phyloP scores from a whole-genome alignment of 169 alveolate species.

The Eimeria falciformis region DNA sequence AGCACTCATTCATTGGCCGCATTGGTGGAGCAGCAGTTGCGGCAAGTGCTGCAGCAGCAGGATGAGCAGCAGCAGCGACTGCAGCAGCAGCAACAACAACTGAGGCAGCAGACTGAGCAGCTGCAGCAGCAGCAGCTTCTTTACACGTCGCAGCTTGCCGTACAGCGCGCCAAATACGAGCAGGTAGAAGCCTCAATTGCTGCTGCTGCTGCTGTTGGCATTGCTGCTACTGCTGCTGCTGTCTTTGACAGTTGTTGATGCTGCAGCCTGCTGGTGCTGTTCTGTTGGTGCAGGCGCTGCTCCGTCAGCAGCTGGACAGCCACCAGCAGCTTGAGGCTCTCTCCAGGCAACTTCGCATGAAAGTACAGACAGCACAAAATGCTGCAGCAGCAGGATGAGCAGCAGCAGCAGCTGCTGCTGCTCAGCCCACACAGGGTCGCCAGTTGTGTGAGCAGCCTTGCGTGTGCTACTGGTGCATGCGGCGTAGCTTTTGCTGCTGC shows the following conservation, averaged over 20 bases:
- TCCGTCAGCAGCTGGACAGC: neutral
- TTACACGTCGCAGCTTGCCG: constrained; percentile 22
- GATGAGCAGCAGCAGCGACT: neutral
- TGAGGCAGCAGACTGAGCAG: neutral
- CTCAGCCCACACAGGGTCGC: neutral
- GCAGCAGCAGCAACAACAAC: neutral
- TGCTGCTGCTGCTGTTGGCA: neutral
- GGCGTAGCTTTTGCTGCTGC: neutral
- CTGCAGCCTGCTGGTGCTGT: neutral
- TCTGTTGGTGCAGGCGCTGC: constrained; percentile 29
- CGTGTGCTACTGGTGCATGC: neutral
- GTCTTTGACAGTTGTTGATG: neutral
- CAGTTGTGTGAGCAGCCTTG: neutral
- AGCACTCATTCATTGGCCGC: neutral
- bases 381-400: constrained; percentile 44
- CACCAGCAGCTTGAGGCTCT: constrained; percentile 38
- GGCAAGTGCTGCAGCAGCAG: constrained; percentile 41
- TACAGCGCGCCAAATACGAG: constrained; percentile 10
- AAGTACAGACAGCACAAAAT: neutral
- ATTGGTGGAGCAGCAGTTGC: neutral
- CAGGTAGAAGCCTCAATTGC: constrained; percentile 9
- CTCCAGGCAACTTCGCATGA: constrained; percentile 16
- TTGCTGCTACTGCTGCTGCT: constrained; percentile 23
- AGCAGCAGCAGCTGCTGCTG: constrained; percentile 22
- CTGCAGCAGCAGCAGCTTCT: neutral